Conservation (phyloP, 2,329 filamentous ascomycete species). For the Aspergillus melleus region DNA sequence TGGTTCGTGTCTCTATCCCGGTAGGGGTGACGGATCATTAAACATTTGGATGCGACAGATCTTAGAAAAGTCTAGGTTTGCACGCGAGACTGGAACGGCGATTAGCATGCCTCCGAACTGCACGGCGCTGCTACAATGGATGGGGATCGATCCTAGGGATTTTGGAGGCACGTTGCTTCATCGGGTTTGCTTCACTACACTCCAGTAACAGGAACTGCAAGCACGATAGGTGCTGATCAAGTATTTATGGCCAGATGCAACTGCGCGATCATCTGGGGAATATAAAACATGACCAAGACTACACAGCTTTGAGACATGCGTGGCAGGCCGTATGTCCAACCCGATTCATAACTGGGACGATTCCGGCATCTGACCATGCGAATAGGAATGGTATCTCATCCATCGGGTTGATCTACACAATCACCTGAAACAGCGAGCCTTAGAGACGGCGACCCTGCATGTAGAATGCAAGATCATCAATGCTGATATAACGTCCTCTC, state of each 20-base stretch:
- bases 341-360: neutral
- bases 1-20: slow-evolving; percentile 21
- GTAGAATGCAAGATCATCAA: slow-evolving; percentile 22
- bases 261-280: slow-evolving; percentile 17
- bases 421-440: slow-evolving; percentile 34
- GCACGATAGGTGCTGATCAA: neutral
- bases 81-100: slow-evolving; percentile 26
- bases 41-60: slow-evolving; percentile 21
- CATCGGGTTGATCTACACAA: slow-evolving; percentile 48
- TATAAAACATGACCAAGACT: slow-evolving; percentile 19
- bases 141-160: slow-evolving; percentile 21
- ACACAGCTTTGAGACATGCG: slow-evolving; percentile 13
- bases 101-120: slow-evolving; percentile 30
- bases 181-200: slow-evolving; percentile 16
- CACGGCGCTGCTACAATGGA: slow-evolving; percentile 25
- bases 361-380: neutral
- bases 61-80: slow-evolving; percentile 27
- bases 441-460: slow-evolving; percentile 22
- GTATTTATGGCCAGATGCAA: slow-evolving; percentile 9
- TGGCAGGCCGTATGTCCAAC: slow-evolving; percentile 25
- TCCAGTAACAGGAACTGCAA: neutral
- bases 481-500: slow-evolving; percentile 13
- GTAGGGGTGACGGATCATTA: neutral
- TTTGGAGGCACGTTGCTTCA: slow-evolving; percentile 27
- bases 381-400: slow-evolving; percentile 33